Evolutionary conservation across 2,329 filamentous ascomycete genomes (phyloP).

Genomic region (Acephala macrosclerotiorum): DNA sequence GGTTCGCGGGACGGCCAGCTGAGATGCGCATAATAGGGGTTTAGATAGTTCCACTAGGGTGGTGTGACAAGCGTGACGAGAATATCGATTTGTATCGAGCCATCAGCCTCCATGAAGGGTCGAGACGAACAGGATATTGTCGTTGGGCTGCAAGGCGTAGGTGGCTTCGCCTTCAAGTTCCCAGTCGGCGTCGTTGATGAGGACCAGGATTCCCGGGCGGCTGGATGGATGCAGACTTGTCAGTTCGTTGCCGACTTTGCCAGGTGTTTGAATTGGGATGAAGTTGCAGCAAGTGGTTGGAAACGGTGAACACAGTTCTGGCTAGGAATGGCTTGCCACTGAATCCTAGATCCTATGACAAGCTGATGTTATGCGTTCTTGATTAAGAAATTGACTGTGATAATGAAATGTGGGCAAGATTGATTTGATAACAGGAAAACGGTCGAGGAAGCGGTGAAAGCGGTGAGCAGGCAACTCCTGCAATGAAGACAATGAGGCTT

Average conservation of each 20-base stretch:
- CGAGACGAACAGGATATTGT: slow-evolving; percentile 95
- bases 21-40: slow-evolving; percentile 22
- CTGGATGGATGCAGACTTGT: slow-evolving; percentile 53
- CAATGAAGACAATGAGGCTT: slow-evolving; percentile 48
- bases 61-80: slow-evolving; percentile 16
- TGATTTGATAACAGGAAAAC: slow-evolving; percentile 29
- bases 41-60: slow-evolving; percentile 17
- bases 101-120: slow-evolving; percentile 89
- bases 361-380: slow-evolving; percentile 21
- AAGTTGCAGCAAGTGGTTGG: neutral
- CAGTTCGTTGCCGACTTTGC: slow-evolving; percentile 7
- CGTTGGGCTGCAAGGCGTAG: slow-evolving; percentile 81
- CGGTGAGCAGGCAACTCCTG: slow-evolving; percentile 22
- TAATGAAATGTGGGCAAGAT: slow-evolving; percentile 31
- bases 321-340: neutral
- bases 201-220: slow-evolving; percentile 91
- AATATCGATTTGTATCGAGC: slow-evolving; percentile 14
- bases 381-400: slow-evolving; percentile 12
- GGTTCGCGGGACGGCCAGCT: slow-evolving; percentile 18
- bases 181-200: slow-evolving; percentile 99
- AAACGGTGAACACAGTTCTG: slow-evolving; percentile 10
- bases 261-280: slow-evolving; percentile 1
- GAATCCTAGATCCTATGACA: slow-evolving; percentile 19
- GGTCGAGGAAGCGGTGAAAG: slow-evolving; percentile 31
- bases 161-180: slow-evolving; percentile 94